Evolutionary conservation across 345 rosid species (phyloP), one percentile per base, ranked within the genome.

Genomic region (Laguncularia racemosa): DNA sequence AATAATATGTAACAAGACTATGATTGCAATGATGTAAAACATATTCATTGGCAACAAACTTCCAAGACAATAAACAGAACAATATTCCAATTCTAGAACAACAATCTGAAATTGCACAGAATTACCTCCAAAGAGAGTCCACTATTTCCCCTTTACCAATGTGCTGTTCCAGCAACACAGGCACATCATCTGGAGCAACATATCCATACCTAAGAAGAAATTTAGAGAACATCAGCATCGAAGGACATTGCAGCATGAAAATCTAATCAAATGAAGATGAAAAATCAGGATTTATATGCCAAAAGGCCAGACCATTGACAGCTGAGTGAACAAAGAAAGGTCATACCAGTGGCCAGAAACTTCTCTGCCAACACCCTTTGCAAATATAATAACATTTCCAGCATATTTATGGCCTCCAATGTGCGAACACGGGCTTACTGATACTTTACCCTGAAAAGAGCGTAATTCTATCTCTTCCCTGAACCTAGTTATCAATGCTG

Each of bases 371-470:
- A 77, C 51, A 64, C 76, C 83, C 52, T 89, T 63, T 62, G 81
- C 86, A 71, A 89, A 85, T 62, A 93, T 80, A 46, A 93, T 93
- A 55, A 93, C 89, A 67, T 93, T 93, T 65, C 99, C 99, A 1
- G 99, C 97, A 67, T 86, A 89, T 66, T 82, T 85, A 53, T 93
- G 96, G 38, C 99, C 99, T 46, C 99, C 99, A 26, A 93, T 79
- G 67, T 93, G 99, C 52, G 97, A 93, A 70, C 99, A 93, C 33
- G 99, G 95, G 72, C 97, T 85, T 62, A 87, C 88, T 13, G 99
- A 82, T 64, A 93, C 91, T 78, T 77, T 85, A 71, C 88, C 85
- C 70, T 81, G 92, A 64, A 93, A 84, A 68, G 83, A 79, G 69
- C 65, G 78, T 14, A 66, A 62, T 61, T 80, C 88, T 44, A 89